Evolutionary conservation across 1,284 basidiomycete genomes (phyloP).

Genomic region (Ganoderma boninense): DNA sequence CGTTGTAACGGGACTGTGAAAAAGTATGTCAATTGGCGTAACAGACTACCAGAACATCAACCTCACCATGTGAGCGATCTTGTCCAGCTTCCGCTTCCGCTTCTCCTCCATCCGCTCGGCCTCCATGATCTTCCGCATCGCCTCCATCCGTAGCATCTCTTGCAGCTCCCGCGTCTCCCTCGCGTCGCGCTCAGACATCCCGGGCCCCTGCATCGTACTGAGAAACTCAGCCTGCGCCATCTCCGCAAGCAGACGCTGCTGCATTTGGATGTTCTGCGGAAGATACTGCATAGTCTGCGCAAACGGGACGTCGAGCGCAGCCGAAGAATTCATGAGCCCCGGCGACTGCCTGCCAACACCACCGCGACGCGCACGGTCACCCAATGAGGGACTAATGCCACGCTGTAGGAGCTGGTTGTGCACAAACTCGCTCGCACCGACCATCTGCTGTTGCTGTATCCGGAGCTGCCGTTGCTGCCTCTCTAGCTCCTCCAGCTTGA

Average conservation of each 20-base stretch:
- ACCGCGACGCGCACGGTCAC: conserved; percentile 45
- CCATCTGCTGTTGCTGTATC: conserved; percentile 52
- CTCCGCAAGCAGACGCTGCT: conserved; percentile 76
- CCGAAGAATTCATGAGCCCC: conserved; percentile 48
- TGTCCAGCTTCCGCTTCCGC: conserved; percentile 80
- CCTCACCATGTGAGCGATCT: conserved; percentile 86
- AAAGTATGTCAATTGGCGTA: not conserved
- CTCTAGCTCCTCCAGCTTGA: conserved; percentile 49
- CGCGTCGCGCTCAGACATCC: conserved; percentile 37
- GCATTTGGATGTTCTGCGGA: conserved; percentile 71
- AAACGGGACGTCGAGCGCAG: conserved; percentile 45
- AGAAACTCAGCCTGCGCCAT: conserved; percentile 75
- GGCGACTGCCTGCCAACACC: conserved; percentile 60
- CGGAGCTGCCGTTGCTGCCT: conserved; percentile 67
- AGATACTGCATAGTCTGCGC: conserved; percentile 59
- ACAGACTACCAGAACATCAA: not conserved
- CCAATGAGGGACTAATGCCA: conserved; percentile 42
- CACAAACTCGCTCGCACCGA: conserved; percentile 46
- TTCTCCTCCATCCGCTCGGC: conserved; percentile 88
- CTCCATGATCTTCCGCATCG: conserved; percentile 88
- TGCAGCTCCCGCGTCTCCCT: conserved; percentile 57
- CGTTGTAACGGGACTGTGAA: conserved; percentile 91
- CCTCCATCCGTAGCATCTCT: conserved; percentile 75
- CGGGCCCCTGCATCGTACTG: conserved; percentile 65
- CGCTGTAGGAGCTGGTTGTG: conserved; percentile 54